Evolutionary conservation across 1,284 basidiomycete genomes (phyloP).

Genomic region (Psilocybe mexicana): DNA sequence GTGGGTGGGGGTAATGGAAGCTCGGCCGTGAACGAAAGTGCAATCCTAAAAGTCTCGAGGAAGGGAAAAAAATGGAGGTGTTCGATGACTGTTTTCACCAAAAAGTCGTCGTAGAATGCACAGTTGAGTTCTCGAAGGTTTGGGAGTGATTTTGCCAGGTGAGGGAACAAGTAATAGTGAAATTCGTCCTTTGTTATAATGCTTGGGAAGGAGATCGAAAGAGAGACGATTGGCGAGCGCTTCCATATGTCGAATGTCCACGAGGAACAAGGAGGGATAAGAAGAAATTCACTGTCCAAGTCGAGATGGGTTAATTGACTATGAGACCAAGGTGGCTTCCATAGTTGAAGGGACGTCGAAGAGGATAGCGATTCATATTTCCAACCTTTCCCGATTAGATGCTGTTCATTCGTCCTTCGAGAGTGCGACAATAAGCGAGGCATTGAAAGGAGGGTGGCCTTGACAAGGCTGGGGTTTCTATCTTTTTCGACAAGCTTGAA

Average conservation of each 20-base stretch:
- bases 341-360: not conserved
- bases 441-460: not conserved
- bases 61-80: conserved; percentile 1
- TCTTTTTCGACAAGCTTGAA: conserved; percentile 4
- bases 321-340: not conserved
- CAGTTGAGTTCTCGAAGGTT: conserved; percentile 6
- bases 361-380: conserved; percentile 8
- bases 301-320: conserved; percentile 13
- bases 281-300: conserved; percentile 15
- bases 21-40: not conserved
- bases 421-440: not conserved
- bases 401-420: not conserved
- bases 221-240: not conserved
- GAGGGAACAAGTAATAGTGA: not conserved
- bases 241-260: not conserved
- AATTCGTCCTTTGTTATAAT: conserved; percentile 2
- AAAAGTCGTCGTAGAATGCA: not conserved
- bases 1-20: not conserved
- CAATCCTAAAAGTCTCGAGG: conserved; percentile 1
- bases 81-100: conserved; percentile 1
- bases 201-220: not conserved
- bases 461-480: not conserved
- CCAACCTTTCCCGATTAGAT: conserved; percentile 15
- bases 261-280: conserved; percentile 9
- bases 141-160: conserved; percentile 5